Percentiles rank a stretch among this genome's conserved stretches.
phyloP scores from a whole-genome alignment of 1,284 basidiomycete genomes.

The Ustilago nuda region DNA sequence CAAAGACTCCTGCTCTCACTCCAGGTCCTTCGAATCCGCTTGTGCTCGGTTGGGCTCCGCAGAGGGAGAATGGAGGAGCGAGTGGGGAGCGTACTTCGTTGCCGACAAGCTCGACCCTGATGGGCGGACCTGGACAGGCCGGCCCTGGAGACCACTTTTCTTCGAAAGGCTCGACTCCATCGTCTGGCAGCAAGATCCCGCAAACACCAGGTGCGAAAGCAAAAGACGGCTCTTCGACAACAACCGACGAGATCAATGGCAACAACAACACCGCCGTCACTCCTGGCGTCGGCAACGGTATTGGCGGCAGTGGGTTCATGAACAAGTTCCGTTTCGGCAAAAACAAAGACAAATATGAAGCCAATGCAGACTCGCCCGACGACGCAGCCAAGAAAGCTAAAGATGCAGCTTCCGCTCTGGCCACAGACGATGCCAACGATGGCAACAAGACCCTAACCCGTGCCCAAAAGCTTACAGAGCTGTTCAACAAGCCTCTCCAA shows the following conservation, averaged over 20 bases:
- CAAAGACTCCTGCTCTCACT: slow-evolving; percentile 54
- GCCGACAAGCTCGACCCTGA: slow-evolving; percentile 31
- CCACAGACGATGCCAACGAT: slow-evolving; percentile 8
- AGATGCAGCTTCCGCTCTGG: slow-evolving; percentile 13
- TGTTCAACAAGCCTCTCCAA: slow-evolving; percentile 78
- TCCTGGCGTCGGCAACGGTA: slow-evolving; percentile 14
- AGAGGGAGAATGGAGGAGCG: slow-evolving; percentile 9
- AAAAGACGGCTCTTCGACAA: slow-evolving; percentile 24
- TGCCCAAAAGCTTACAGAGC: slow-evolving; percentile 72
- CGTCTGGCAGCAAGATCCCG: slow-evolving; percentile 3
- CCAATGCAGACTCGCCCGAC: slow-evolving; percentile 20
- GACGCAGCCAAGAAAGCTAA: slow-evolving; percentile 24
- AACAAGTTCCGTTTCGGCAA: slow-evolving; percentile 53
- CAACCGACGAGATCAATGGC: slow-evolving; percentile 30
- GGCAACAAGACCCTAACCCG: slow-evolving; percentile 21
- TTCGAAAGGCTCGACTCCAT: slow-evolving; percentile 17
- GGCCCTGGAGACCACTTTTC: slow-evolving; percentile 52
- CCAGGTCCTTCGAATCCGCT: slow-evolving; percentile 29
- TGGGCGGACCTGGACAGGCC: slow-evolving; percentile 5
- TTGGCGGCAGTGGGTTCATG: slow-evolving; percentile 48
- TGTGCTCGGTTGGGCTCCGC: slow-evolving; percentile 28
- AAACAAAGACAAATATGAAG: slow-evolving; percentile 45
- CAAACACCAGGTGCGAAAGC: slow-evolving; percentile 19
- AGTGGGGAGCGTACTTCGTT: slow-evolving; percentile 22
- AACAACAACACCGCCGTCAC: slow-evolving; percentile 18